Base-by-base conservation (phyloP, 768 basidiomycete genomes). In the Crepidotus variabilis region DNA sequence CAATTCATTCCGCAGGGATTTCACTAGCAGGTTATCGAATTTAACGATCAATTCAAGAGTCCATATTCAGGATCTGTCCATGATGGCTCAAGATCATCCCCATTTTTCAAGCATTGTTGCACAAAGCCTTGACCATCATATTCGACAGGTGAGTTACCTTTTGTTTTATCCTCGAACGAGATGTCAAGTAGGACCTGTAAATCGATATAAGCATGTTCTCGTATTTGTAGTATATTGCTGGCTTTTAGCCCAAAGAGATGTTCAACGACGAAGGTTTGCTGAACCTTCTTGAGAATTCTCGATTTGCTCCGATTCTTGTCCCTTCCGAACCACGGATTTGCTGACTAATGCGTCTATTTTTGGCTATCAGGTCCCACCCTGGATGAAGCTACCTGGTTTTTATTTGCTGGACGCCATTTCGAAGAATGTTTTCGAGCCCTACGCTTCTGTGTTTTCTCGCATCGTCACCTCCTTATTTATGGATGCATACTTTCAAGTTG, bases 331-430 rank as follows among this genome's bases (percentile, higher is more conserved):
- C 77, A 72, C 71, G 78, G 77, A 75, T 72, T 14, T 78, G 87
- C 86, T 91, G 85, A 91, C 88, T 87, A 75, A 87, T 82, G 63
- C 62, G 72, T 75, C 66, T 70, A 65, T 55, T 72, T 72, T 76
- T 72, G 65, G 71, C 65, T 57, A 50, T 67, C 73, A 98, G 96
- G 93, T 94, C 11, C 86, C 87, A 18, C 84, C 89, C 20, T 88
- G 85, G 78, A 88, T 91, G 80, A 95, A 97, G 73, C 78, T 99
- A 7, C 96, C 97, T 1, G 82, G 90, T 0, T 94, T 98, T 64
- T 99, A 98, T 68, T 82, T 98, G 6, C 79, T 99, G 67, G 97
- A 98, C 67, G 95, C 95, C 13, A 94, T 99, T 57, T 92, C 92
- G 54, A 99, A 99, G 72, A 98, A 98, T 75, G 86, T 95, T 33